Evolutionary conservation across 495 filamentous ascomycete genomes (phyloP).

Genomic region (Haplographium delicatum): DNA sequence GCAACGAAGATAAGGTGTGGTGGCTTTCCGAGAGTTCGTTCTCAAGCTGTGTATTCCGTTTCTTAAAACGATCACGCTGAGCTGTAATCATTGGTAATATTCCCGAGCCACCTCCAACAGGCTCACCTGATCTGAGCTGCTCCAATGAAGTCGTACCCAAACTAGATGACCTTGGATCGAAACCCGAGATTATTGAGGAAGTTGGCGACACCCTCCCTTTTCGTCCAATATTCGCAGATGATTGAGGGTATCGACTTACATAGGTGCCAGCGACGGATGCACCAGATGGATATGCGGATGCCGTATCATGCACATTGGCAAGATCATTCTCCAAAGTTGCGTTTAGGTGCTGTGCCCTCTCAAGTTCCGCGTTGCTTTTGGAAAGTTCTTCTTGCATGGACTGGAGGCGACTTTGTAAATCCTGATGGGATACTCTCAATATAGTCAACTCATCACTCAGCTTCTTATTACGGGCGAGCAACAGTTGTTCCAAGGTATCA

Average conservation of each 20-base stretch:
- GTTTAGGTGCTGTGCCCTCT: slow-evolving; percentile 77
- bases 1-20: slow-evolving; percentile 73
- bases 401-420: slow-evolving; percentile 76
- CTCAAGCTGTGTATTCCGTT: slow-evolving; percentile 87
- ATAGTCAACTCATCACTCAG: slow-evolving; percentile 89
- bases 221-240: slow-evolving; percentile 43
- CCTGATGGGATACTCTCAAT: slow-evolving; percentile 88
- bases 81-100: slow-evolving; percentile 98
- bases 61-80: slow-evolving; percentile 96
- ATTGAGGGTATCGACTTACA: slow-evolving; percentile 73
- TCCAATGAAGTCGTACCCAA: slow-evolving; percentile 43
- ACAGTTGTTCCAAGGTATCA: slow-evolving; percentile 82
- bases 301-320: slow-evolving; percentile 74
- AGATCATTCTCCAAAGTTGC: slow-evolving; percentile 91
- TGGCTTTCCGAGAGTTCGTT: slow-evolving; percentile 82
- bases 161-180: slow-evolving; percentile 57
- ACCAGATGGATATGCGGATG: slow-evolving; percentile 76
- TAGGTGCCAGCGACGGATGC: slow-evolving; percentile 94
- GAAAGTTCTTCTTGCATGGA: slow-evolving; percentile 78
- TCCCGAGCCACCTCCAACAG: slow-evolving; percentile 76
- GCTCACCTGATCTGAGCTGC: slow-evolving; percentile 45
- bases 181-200: slow-evolving; percentile 94
- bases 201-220: slow-evolving; percentile 80
- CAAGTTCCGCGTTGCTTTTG: slow-evolving; percentile 76
- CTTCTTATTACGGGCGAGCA: slow-evolving; percentile 93